Base-by-base conservation (phyloP, 148 eudicot species). In the Pharnaceum exiguum region DNA sequence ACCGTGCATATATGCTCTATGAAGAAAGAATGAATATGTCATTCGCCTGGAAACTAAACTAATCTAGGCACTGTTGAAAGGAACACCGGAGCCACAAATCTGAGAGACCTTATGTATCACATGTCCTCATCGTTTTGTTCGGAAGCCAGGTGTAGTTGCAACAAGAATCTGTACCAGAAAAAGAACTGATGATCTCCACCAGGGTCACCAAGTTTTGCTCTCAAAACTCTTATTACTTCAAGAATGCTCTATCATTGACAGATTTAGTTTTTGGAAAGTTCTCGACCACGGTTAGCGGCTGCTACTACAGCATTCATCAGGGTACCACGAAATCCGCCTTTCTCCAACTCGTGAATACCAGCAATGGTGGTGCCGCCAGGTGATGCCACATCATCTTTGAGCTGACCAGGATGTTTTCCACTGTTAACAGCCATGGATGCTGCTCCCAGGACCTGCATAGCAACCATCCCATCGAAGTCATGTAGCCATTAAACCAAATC, bases 231-330 rank as follows among this genome's bases (percentile, higher is more conserved):
- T 7, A 63, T 10, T 44, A 46, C 15, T 5, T 59, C 13, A n/a
- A 24, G 9, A 21, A 5, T 46, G 35, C 35, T 28, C 7, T 26
- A 22, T 22, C n/a, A 7, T 8, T 33, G 46, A 54, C 1, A 19
- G 45, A 47, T 31, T 65, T 64, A 57, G 38, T 40, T 77, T 67
- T 65, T 65, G 29, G 96, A 89, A 52, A 88, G 81, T 29, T 94
- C 95, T 46, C 28, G 36, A 36, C 89, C 72, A 39, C 91, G 89
- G 23, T 86, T 80, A 32, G 91, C 77, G 29, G 95, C 95, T 40
- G 96, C 82, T 33, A 94, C 91, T 17, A 89, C 95, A 13, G 96
- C 96, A 65, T 94, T 94, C 95, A 94, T 94, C 59, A 94, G 57
- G 33, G 72, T 80, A 47, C 87, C 99, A 35, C 99, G 91, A 60